Conservation (phyloP, 129 eudicot genomes). For the Logfia minima region DNA sequence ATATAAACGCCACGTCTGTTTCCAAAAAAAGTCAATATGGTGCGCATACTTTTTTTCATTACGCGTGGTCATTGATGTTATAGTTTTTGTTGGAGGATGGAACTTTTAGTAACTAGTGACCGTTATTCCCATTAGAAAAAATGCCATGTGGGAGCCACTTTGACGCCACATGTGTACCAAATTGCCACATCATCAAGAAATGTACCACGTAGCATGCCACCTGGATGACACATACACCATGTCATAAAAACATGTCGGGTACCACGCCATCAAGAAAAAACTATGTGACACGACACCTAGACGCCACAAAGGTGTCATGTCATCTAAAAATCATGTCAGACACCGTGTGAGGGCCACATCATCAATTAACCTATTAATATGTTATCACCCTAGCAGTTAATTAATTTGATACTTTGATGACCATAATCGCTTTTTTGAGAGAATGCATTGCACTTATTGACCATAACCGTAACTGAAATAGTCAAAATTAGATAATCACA, state of each 20-base stretch:
- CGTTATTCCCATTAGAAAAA: too few relatives aligned
- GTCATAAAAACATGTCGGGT: neutral
- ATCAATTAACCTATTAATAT: too few relatives aligned
- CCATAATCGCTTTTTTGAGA: neutral
- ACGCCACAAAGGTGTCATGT: neutral
- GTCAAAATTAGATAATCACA: neutral
- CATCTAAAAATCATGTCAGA: neutral
- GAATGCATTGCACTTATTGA: neutral
- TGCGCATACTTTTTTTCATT: neutral
- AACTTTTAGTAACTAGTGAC: neutral
- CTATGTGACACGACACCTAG: neutral
- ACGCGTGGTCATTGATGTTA: neutral
- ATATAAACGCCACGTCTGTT: neutral
- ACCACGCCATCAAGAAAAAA: neutral
- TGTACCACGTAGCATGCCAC: neutral
- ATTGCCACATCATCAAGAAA: neutral
- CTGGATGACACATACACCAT: neutral
- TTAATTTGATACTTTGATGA: neutral
- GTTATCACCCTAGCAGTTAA: neutral
- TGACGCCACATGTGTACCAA: too few relatives aligned
- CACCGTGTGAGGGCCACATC: too few relatives aligned
- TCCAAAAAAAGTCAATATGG: neutral
- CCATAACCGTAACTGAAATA: neutral
- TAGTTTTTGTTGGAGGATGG: neutral
- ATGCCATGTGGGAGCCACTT: neutral